phyloP scores from a whole-genome alignment of 805 yeast species.

The Barnettozyma californica region DNA sequence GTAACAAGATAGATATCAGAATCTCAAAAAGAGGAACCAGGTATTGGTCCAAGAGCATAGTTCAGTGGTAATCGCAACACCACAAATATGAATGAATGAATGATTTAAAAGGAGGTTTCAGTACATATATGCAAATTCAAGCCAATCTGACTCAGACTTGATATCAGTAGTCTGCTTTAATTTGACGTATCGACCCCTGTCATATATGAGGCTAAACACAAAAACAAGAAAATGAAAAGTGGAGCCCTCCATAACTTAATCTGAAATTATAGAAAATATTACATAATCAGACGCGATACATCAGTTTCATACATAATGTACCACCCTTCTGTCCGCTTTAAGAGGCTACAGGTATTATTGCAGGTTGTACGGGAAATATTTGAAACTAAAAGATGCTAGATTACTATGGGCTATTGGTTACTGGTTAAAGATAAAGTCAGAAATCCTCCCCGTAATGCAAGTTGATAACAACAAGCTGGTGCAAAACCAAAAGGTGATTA shows the following conservation, averaged over 20 bases:
- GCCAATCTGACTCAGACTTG: too few relatives aligned
- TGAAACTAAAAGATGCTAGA: background rate
- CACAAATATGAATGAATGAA: background rate
- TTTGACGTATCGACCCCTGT: background rate
- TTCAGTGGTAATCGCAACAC: background rate
- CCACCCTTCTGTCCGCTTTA: too few relatives aligned
- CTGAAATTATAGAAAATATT: too few relatives aligned
- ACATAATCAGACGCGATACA: too few relatives aligned
- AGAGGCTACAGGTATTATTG: too few relatives aligned
- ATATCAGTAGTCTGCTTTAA: background rate
- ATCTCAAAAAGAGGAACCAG: constrained; percentile 16
- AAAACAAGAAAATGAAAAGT: too few relatives aligned
- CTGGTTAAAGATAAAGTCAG: too few relatives aligned
- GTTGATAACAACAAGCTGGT: constrained; percentile 6
- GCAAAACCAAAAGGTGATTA: constrained; percentile 5
- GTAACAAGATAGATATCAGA: constrained; percentile 10
- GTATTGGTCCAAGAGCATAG: constrained; percentile 13
- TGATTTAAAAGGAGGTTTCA: background rate
- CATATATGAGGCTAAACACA: background rate
- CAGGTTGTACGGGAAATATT: background rate
- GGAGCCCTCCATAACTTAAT: too few relatives aligned
- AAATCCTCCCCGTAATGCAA: background rate
- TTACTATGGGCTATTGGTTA: background rate
- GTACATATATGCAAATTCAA: background rate
- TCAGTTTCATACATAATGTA: too few relatives aligned